Evolutionary conservation across 257 asterid species (phyloP).

Genomic region (Anisodus acutangulus): DNA sequence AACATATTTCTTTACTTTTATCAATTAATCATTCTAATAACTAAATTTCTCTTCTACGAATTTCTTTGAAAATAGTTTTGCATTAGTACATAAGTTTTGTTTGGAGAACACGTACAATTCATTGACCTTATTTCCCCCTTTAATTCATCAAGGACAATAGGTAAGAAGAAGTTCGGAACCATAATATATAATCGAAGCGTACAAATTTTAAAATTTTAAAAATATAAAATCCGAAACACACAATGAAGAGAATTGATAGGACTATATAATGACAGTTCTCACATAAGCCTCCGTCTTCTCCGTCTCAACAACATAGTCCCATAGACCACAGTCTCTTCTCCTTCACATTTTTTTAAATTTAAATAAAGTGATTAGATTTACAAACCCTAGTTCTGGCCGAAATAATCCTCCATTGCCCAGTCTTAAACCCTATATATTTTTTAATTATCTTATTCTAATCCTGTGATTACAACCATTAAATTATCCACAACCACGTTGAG

Average conservation of each 20-base stretch:
- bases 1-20: no score
- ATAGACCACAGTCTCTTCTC: not conserved
- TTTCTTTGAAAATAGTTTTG: no score
- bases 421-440: constrained; percentile 41
- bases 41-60: no score
- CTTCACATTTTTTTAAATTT: not conserved
- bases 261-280: constrained; percentile 33
- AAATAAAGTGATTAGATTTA: not conserved
- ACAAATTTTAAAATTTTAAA: not conserved
- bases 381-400: constrained; percentile 36
- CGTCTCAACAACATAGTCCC: constrained; percentile 36
- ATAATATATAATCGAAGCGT: not conserved
- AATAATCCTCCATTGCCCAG: not conserved
- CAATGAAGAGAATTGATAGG: not conserved
- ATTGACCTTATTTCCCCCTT: not conserved
- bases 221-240: not conserved
- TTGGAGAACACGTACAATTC: not conserved
- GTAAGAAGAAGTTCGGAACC: not conserved
- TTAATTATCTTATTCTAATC: constrained; percentile 33
- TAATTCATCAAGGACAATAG: not conserved
- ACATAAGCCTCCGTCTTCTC: constrained; percentile 33
- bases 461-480: constrained; percentile 24
- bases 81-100: not conserved
- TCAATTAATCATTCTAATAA: no score
- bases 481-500: constrained; percentile 2